Base-by-base conservation (phyloP, 2,329 filamentous ascomycete genomes). In the Ceratocystis albifundus region DNA sequence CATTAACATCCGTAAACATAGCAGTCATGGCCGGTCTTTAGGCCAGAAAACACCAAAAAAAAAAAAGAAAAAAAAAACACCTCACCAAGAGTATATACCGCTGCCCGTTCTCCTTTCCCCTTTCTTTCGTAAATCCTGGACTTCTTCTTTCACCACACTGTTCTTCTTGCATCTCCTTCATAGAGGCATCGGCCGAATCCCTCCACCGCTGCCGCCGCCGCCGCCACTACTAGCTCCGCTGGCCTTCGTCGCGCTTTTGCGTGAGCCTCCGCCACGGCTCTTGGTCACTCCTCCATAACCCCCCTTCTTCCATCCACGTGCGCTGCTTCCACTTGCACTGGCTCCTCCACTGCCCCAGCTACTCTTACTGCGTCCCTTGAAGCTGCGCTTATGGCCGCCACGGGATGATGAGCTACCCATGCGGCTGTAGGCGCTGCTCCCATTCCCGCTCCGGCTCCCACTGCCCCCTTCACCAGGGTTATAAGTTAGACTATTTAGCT, bases 211-310 rank as follows among this genome's bases (percentile, higher is more conserved):
- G 2, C 55, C 57, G 32, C 55, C 50, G 5, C 48, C 41, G 17
- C 44, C 59, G 44, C 63, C 22, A 6, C 64, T 61, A 10, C 61
- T 44, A 2, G 64, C 61, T n/a, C 64, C 45, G 15, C 30, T 2
- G 28, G 77, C 32, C 67, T 25, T 17, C 57, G 45, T 17, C 28
- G 46, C 22, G 25, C 45, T 46, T 25, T 20, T 59, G 28, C 55
- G 55, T 15, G 55, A 30, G 3, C 55, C 12, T 41, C 36, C 55
- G 3, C 55, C 59, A n/a, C 46, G 36, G 22, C 45, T 53, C 22
- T 61, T 61, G 8, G 45, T 28, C 44, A 65, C 55, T 8, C 55
- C 55, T 12, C 36, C 36, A 41, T 41, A 41, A n/a, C n/a, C n/a
- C 10, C 36, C 36, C 36, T 41, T 41, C 36, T 41, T 41, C 36